Evolutionary conservation across 129 eudicot species (phyloP).

Genomic region (Arctium lappa): DNA sequence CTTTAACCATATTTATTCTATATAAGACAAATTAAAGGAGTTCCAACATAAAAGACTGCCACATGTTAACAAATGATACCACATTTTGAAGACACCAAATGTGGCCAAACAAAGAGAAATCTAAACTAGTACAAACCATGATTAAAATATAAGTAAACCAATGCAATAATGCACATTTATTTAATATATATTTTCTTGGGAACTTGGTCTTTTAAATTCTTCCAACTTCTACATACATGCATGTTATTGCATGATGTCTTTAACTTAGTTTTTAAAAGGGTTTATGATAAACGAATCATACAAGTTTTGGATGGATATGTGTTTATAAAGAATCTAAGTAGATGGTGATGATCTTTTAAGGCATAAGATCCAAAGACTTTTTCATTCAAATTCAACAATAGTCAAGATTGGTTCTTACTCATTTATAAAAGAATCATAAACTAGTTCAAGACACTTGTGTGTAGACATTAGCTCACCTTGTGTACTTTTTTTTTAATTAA

Average conservation of each 20-base stretch:
- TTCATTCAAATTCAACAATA: conserved; percentile 31
- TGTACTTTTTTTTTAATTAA: conserved; percentile 19
- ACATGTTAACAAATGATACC: conserved; percentile 29
- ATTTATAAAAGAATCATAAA: conserved; percentile 33
- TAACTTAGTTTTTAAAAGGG: background rate
- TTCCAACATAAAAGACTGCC: conserved; percentile 21
- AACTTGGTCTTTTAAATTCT: conserved; percentile 16
- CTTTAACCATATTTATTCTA: conserved; percentile 7
- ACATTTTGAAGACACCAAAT: conserved; percentile 20
- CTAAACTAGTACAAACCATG: conserved; percentile 20
- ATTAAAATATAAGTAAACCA: conserved; percentile 12
- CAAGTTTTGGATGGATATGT: conserved; percentile 32
- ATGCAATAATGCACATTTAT: conserved; percentile 23
- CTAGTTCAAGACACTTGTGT: conserved; percentile 28
- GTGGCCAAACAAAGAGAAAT: conserved; percentile 28
- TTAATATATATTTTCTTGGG: conserved; percentile 12
- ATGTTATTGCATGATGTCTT: conserved; percentile 31
- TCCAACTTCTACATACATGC: conserved; percentile 25
- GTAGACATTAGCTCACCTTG: conserved; percentile 41
- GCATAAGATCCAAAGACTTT: conserved; percentile 38
- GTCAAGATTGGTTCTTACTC: conserved; percentile 40
- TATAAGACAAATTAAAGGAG: conserved; percentile 20
- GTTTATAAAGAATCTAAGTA: conserved; percentile 35
- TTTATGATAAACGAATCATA: conserved; percentile 27
- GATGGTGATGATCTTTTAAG: conserved; percentile 32